Evolutionary conservation across 2,329 filamentous ascomycete species (phyloP).

Genomic region (Coniochaeta prunicola): DNA sequence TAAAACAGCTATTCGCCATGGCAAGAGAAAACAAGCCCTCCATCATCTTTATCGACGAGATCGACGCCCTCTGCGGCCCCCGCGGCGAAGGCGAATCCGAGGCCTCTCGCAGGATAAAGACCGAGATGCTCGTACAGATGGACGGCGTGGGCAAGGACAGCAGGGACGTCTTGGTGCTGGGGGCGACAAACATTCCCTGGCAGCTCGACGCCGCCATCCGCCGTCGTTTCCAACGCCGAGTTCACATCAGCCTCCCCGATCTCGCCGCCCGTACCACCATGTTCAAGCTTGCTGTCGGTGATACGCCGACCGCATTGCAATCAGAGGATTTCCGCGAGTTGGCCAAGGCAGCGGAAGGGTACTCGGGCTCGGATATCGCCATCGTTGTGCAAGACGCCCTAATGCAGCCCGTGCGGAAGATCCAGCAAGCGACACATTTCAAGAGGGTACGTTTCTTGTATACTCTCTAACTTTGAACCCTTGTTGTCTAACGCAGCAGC

Average conservation of each 20-base stretch:
- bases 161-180: conserved; percentile 86
- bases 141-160: conserved; percentile 96
- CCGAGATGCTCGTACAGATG: conserved; percentile 97
- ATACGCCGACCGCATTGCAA: conserved; percentile 79
- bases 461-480: background rate
- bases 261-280: conserved; percentile 79
- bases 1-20: conserved; percentile 96
- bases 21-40: conserved; percentile 96
- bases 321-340: conserved; percentile 72
- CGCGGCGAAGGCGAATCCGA: conserved; percentile 94
- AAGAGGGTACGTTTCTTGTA: conserved; percentile 60
- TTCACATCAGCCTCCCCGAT: conserved; percentile 93
- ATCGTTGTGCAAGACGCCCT: conserved; percentile 94
- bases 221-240: conserved; percentile 88
- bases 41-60: conserved; percentile 44
- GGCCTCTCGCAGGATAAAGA: conserved; percentile 95
- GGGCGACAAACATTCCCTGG: conserved; percentile 98
- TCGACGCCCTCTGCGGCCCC: conserved; percentile 90
- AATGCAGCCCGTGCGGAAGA: conserved; percentile 96
- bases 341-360: conserved; percentile 80
- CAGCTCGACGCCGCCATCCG: conserved; percentile 94
- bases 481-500: conserved; percentile 1
- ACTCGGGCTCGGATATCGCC: conserved; percentile 91
- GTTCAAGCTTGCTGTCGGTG: conserved; percentile 93
- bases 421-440: conserved; percentile 96